Percentiles rank a stretch among this genome's conserved stretches.
phyloP scores from a whole-genome alignment of 73 alveolate genomes.

The Breviolum minutum region DNA sequence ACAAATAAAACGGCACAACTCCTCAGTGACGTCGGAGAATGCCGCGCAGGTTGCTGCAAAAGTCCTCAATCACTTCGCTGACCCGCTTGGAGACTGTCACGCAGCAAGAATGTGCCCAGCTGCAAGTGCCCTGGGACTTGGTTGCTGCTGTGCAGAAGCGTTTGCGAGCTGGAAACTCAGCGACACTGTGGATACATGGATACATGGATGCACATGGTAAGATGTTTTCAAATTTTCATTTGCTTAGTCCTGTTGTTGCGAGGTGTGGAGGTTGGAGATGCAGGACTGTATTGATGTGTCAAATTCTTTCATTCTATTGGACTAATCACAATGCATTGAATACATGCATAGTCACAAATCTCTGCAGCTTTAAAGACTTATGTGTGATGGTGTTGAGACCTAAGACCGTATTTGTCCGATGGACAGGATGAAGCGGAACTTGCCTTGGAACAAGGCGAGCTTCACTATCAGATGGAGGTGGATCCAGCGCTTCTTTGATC shows the following conservation, averaged over 20 bases:
- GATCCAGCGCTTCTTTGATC: neutral
- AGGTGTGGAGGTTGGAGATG: slow-evolving; percentile 69
- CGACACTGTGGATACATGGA: neutral
- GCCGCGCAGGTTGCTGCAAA: slow-evolving; percentile 6
- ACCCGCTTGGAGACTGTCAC: neutral
- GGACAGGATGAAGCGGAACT: slow-evolving; percentile 55
- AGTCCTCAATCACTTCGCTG: slow-evolving; percentile 5
- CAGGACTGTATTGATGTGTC: neutral
- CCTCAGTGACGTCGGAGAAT: neutral
- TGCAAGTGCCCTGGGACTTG: slow-evolving; percentile 64
- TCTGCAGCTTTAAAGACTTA: neutral
- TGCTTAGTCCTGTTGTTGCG: neutral
- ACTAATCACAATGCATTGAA: neutral
- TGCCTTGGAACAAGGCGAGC: slow-evolving; percentile 68
- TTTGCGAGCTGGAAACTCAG: slow-evolving; percentile 29
- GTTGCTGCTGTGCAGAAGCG: slow-evolving; percentile 81
- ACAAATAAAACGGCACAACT: too few species aligned
- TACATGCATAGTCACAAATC: neutral
- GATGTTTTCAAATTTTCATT: too few species aligned
- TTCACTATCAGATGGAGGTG: slow-evolving; percentile 60
- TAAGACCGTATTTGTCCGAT: neutral
- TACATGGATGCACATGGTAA: neutral
- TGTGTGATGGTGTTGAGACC: neutral
- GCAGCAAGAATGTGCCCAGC: slow-evolving; percentile 18
- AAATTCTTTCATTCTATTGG: neutral